phyloP scores from a whole-genome alignment of 2,329 filamentous ascomycete species.

The Ophiocordyceps camponoti-floridani region DNA sequence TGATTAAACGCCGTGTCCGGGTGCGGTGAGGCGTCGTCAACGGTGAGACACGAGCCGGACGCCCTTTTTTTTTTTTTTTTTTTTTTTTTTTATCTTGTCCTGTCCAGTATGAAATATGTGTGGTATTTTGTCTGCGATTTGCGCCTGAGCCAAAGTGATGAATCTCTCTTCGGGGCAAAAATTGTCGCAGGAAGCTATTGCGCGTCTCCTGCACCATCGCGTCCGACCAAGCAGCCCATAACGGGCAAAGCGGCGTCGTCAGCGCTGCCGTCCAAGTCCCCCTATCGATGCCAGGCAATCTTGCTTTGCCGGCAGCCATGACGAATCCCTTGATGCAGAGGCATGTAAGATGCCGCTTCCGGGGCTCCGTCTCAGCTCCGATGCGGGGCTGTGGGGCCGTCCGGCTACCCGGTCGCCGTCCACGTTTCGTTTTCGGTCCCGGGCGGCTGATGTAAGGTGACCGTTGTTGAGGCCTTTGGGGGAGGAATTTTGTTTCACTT shows the following conservation, averaged over 20 bases:
- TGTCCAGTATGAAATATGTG: no score
- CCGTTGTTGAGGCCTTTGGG: not conserved
- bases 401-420: not conserved
- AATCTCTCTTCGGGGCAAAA: no score
- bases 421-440: not conserved
- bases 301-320: not conserved
- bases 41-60: not conserved
- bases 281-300: not conserved
- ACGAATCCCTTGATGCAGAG: not conserved
- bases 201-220: no score
- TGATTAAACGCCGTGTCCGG: not conserved
- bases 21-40: not conserved
- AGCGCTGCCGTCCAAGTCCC: not conserved
- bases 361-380: not conserved
- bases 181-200: no score
- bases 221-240: no score
- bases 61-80: no score
- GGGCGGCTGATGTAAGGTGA: not conserved
- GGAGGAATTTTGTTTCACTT: not conserved
- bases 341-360: not conserved
- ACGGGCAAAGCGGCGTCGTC: not conserved
- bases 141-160: no score
- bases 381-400: not conserved
- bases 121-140: no score
- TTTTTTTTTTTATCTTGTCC: no score